Conservation (phyloP, 495 filamentous ascomycete species). For the Hypomontagnella submonticulosa region DNA sequence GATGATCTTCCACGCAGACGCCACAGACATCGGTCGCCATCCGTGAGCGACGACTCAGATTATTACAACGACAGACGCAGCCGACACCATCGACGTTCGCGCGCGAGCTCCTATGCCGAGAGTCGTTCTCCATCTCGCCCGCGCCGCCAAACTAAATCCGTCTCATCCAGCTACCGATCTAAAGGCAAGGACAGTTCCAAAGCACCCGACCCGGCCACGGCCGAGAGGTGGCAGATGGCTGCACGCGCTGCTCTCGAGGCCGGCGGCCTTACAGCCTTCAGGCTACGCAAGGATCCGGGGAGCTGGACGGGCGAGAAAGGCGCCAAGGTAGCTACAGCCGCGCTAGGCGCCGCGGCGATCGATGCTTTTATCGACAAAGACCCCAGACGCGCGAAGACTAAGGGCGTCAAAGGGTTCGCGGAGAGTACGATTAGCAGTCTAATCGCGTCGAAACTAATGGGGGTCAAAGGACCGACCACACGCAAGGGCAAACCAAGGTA, state of each 20-base stretch:
- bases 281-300: slow-evolving; percentile 53
- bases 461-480: slow-evolving; percentile 20
- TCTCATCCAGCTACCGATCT: slow-evolving; percentile 11
- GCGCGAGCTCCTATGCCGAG: slow-evolving; percentile 33
- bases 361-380: slow-evolving; percentile 51
- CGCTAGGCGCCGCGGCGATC: slow-evolving; percentile 54
- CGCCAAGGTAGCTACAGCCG: slow-evolving; percentile 54
- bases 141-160: slow-evolving; percentile 28
- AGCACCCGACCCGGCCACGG: slow-evolving; percentile 11
- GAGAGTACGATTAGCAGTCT: slow-evolving; percentile 46
- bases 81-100: slow-evolving; percentile 34
- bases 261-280: slow-evolving; percentile 52
- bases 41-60: slow-evolving; percentile 35
- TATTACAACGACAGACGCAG: slow-evolving; percentile 35
- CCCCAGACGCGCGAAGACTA: slow-evolving; percentile 35
- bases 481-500: slow-evolving; percentile 16
- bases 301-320: slow-evolving; percentile 55
- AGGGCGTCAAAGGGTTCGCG: slow-evolving; percentile 44
- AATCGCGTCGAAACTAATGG: slow-evolving; percentile 45
- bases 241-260: slow-evolving; percentile 55
- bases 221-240: slow-evolving; percentile 48
- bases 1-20: slow-evolving; percentile 31
- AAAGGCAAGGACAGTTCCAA: slow-evolving; percentile 15
- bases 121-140: slow-evolving; percentile 30
- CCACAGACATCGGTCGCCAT: slow-evolving; percentile 29